Conservation (phyloP, 768 basidiomycete species). For the Crucibulum laeve region DNA sequence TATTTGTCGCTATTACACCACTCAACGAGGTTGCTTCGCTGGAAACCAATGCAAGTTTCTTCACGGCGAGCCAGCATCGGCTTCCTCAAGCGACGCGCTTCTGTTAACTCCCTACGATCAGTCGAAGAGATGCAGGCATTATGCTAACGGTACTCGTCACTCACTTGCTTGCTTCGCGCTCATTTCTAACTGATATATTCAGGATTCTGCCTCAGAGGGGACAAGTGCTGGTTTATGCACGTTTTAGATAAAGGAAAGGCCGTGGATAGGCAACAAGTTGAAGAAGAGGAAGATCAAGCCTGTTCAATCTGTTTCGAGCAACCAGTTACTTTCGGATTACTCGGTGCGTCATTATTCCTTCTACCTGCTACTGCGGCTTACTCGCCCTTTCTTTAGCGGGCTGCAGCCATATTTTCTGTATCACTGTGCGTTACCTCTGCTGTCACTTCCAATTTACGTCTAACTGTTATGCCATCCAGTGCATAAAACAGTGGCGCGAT, state of each 20-base stretch:
- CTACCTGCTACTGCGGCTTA: slow-evolving; percentile 4
- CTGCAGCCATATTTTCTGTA: slow-evolving; percentile 78
- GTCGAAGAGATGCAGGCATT: slow-evolving; percentile 66
- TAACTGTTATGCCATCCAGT: slow-evolving; percentile 34
- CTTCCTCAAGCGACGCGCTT: slow-evolving; percentile 11
- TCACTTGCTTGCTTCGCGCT: not conserved
- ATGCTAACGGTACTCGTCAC: slow-evolving; percentile 43
- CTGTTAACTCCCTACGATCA: slow-evolving; percentile 65
- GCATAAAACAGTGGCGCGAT: slow-evolving; percentile 77
- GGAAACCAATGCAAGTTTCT: slow-evolving; percentile 74
- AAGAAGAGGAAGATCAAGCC: slow-evolving; percentile 35
- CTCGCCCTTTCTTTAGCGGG: slow-evolving; percentile 38
- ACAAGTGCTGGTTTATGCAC: slow-evolving; percentile 75
- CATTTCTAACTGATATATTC: slow-evolving; percentile 2
- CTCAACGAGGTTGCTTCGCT: slow-evolving; percentile 64
- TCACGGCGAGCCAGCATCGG: slow-evolving; percentile 45
- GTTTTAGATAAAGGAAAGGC: slow-evolving; percentile 19
- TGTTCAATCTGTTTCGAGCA: slow-evolving; percentile 78
- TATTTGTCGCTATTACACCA: slow-evolving; percentile 62
- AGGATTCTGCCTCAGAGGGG: slow-evolving; percentile 73
- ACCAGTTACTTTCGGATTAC: slow-evolving; percentile 63
- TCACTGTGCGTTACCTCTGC: slow-evolving; percentile 40
- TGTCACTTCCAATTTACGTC: not conserved
- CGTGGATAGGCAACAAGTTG: slow-evolving; percentile 6
- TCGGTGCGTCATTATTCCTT: slow-evolving; percentile 37